These are phyloP conservation scores for Colletotrichum lini DNA, from an alignment of 2,329 filamentous ascomycete species.

Conservation along the genomic window DNA sequence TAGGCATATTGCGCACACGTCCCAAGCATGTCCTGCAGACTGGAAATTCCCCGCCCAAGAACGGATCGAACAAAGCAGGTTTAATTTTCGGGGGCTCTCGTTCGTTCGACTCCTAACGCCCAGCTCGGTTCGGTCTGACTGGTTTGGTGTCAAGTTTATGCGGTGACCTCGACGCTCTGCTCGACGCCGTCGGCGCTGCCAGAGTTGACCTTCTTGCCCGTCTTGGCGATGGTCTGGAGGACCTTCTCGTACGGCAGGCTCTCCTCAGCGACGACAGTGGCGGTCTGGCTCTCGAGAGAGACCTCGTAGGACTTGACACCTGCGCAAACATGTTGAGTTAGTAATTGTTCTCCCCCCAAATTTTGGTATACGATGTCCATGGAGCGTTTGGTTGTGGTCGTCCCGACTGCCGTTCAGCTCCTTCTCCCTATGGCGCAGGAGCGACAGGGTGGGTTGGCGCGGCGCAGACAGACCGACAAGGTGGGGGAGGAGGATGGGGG, in stretches of 20 bases:
- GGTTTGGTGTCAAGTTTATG: constrained; percentile 47
- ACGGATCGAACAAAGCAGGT: neutral
- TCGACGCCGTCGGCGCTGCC: constrained; percentile 78
- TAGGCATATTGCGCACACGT: neutral
- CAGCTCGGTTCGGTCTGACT: constrained; percentile 46
- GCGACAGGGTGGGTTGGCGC: neutral
- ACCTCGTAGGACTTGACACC: constrained; percentile 91
- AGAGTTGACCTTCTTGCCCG: constrained; percentile 90
- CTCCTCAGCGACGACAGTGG: constrained; percentile 80
- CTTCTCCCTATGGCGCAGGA: neutral
- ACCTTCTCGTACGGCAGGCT: constrained; percentile 84
- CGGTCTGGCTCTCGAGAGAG: constrained; percentile 87
- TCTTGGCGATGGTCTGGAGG: constrained; percentile 92
- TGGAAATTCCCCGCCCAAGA: neutral
- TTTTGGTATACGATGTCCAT: neutral
- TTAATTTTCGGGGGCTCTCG: neutral
- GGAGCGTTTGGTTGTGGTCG: neutral
- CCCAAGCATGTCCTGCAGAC: neutral
- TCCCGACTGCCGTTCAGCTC: constrained; percentile 10
- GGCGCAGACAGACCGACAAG: constrained; percentile 3
- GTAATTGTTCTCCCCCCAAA: neutral
- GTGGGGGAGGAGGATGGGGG: neutral
- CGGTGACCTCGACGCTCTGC: constrained; percentile 61
- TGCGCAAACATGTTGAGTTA: constrained; percentile 53
- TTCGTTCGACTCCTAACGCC: neutral